Evolutionary conservation across 73 alveolate species (phyloP).

Genomic region (Paramecium biaurelia): DNA sequence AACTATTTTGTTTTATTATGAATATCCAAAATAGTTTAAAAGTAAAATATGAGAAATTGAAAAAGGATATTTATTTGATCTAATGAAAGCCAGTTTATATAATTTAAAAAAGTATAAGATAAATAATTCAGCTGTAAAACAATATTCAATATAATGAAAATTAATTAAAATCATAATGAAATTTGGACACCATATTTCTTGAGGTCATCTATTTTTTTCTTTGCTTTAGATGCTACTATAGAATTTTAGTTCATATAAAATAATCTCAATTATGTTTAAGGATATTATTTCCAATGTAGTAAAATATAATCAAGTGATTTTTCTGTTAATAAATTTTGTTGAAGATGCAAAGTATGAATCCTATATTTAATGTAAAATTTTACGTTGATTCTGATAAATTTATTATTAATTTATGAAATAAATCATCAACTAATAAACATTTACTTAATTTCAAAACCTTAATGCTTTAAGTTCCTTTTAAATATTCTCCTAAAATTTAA

Average conservation of each 20-base stretch:
- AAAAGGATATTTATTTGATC: no score
- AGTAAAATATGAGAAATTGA: no score
- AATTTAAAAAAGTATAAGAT: no score
- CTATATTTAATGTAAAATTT: background rate
- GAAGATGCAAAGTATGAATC: background rate
- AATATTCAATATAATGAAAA: background rate
- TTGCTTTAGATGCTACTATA: background rate
- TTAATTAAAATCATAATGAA: background rate
- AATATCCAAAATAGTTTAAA: no score
- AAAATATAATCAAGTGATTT: background rate
- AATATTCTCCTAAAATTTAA: background rate
- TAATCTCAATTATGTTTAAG: background rate
- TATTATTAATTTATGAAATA: background rate
- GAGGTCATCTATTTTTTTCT: conserved; percentile 17
- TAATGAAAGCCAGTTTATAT: no score
- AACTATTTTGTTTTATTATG: no score
- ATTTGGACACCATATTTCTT: conserved; percentile 13
- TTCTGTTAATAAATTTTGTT: background rate
- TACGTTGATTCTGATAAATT: background rate
- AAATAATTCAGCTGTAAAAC: no score
- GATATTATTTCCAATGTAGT: background rate
- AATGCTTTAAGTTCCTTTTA: background rate
- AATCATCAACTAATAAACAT: conserved; percentile 5
- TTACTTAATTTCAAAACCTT: conserved; percentile 30
- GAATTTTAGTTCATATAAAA: background rate